These are phyloP conservation scores for Astrothelium subdiscretum DNA, from an alignment of 495 filamentous ascomycete genomes.

Conservation along the genomic window DNA sequence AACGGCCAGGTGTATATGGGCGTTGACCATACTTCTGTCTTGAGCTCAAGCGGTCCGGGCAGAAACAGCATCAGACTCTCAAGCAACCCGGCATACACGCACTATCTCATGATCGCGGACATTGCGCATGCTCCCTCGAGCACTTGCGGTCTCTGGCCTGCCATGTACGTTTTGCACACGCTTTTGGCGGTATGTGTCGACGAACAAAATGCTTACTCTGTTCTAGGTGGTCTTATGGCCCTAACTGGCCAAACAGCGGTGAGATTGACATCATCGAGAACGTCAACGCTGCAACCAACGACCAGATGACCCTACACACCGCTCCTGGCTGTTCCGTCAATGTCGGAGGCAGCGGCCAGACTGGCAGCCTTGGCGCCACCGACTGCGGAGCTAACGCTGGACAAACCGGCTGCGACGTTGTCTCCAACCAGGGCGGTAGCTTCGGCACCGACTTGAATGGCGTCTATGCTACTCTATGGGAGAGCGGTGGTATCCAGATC, in stretches of 20 bases:
- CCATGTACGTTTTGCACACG: constrained; percentile 31
- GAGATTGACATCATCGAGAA: constrained; percentile 73
- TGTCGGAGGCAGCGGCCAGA: constrained; percentile 34
- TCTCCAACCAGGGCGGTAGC: constrained; percentile 24
- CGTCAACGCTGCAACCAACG: constrained; percentile 53
- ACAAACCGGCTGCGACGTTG: constrained; percentile 35
- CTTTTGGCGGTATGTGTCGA: constrained; percentile 33
- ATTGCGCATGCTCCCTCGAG: constrained; percentile 27
- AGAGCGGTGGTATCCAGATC: constrained; percentile 49
- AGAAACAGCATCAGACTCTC: constrained; percentile 25
- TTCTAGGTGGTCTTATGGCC: constrained; percentile 30
- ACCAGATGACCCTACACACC: constrained; percentile 70
- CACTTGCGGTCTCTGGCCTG: constrained; percentile 26
- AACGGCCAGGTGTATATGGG: constrained; percentile 16
- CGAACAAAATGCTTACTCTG: not conserved
- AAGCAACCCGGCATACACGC: constrained; percentile 20
- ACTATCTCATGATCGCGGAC: constrained; percentile 28
- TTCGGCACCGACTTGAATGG: constrained; percentile 73
- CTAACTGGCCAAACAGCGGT: constrained; percentile 55
- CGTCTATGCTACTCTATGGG: constrained; percentile 74
- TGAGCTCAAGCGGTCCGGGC: constrained; percentile 17
- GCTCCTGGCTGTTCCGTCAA: constrained; percentile 46
- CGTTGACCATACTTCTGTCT: constrained; percentile 20
- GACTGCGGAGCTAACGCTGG: constrained; percentile 47
- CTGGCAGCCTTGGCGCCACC: constrained; percentile 34